Evolutionary conservation across 164 flowering plant species (phyloP).

Genomic region (Dillenia turbinata): DNA sequence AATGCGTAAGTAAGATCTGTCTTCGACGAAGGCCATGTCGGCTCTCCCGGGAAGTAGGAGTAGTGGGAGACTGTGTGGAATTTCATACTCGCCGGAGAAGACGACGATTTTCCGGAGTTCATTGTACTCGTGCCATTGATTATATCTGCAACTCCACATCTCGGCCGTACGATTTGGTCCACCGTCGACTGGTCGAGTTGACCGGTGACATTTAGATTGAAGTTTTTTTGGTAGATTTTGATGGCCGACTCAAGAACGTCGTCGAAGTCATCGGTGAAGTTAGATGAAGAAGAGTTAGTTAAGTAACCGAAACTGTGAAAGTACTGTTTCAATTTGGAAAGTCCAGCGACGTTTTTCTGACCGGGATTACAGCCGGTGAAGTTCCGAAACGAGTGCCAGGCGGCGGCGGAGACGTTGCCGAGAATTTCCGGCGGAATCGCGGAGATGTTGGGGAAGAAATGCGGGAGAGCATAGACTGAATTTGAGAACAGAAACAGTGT

Average conservation of each 20-base stretch:
- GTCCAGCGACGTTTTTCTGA: slow-evolving; percentile 28
- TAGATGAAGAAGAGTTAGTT: slow-evolving; percentile 11
- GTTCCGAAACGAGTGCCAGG: slow-evolving; percentile 41
- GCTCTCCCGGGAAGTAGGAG: slow-evolving; percentile 50
- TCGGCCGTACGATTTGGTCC: slow-evolving; percentile 36
- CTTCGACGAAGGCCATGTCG: slow-evolving; percentile 45
- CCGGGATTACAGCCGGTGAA: slow-evolving; percentile 46
- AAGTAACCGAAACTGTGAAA: slow-evolving; percentile 64
- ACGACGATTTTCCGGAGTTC: slow-evolving; percentile 7
- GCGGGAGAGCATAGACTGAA: slow-evolving; percentile 15
- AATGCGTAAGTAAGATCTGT: slow-evolving; percentile 53
- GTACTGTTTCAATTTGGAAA: slow-evolving; percentile 52
- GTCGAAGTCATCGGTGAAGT: slow-evolving; percentile 55
- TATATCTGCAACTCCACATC: slow-evolving; percentile 66
- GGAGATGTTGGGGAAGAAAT: slow-evolving; percentile 31
- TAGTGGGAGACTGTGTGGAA: slow-evolving; percentile 46
- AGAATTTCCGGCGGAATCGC: slow-evolving; percentile 18
- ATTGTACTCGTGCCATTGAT: slow-evolving; percentile 15
- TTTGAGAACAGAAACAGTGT: slow-evolving; percentile 2
- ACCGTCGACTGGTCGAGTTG: slow-evolving; percentile 37
- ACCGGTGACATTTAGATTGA: slow-evolving; percentile 47
- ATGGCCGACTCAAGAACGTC: slow-evolving; percentile 46
- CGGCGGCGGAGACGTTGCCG: slow-evolving; percentile 16
- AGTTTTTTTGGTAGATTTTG: slow-evolving; percentile 46
- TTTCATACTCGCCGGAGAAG: neutral